Evolutionary conservation across 2,329 filamentous ascomycete genomes (phyloP).

Genomic region (Arthrobotrys megalospora): DNA sequence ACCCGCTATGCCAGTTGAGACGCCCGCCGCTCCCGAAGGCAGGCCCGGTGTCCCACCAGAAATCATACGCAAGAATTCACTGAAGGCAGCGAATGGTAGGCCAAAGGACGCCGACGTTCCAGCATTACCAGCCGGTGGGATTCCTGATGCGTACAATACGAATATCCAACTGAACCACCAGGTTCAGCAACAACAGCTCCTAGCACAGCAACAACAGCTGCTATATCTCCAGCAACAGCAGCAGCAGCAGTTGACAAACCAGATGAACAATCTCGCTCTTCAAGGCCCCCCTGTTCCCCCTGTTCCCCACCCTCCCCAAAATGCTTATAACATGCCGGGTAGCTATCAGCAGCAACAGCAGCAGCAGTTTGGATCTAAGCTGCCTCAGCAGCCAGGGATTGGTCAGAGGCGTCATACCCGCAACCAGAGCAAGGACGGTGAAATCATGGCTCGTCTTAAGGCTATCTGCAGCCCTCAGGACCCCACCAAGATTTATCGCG

Average conservation of each 20-base stretch:
- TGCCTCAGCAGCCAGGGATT: slow-evolving; percentile 70
- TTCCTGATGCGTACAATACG: slow-evolving; percentile 35
- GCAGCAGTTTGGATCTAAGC: slow-evolving; percentile 65
- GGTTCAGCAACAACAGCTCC: slow-evolving; percentile 61
- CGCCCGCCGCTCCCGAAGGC: slow-evolving; percentile 33
- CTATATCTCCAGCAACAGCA: slow-evolving; percentile 66
- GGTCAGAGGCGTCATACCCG: slow-evolving; percentile 81
- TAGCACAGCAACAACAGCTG: slow-evolving; percentile 68
- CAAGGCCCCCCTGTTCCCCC: slow-evolving; percentile 61
- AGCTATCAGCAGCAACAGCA: slow-evolving; percentile 67
- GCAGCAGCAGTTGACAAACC: slow-evolving; percentile 65
- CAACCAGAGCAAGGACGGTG: slow-evolving; percentile 81
- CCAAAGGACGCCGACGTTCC: slow-evolving; percentile 48
- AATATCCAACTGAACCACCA: slow-evolving; percentile 42
- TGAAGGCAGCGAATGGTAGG: slow-evolving; percentile 62
- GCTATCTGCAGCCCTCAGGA: slow-evolving; percentile 92
- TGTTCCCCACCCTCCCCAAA: slow-evolving; percentile 27
- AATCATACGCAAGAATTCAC: slow-evolving; percentile 55
- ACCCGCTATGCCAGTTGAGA: slow-evolving; percentile 35
- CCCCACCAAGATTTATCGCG: slow-evolving; percentile 87
- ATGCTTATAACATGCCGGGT: slow-evolving; percentile 64
- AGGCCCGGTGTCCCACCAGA: slow-evolving; percentile 52
- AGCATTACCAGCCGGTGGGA: slow-evolving; percentile 34
- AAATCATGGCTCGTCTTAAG: slow-evolving; percentile 86
- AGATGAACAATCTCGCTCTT: slow-evolving; percentile 67